Evolutionary conservation across 2,329 filamentous ascomycete species (phyloP), one percentile per base, ranked within the genome.

Genomic region (Ophiostoma himal-ulmi): DNA sequence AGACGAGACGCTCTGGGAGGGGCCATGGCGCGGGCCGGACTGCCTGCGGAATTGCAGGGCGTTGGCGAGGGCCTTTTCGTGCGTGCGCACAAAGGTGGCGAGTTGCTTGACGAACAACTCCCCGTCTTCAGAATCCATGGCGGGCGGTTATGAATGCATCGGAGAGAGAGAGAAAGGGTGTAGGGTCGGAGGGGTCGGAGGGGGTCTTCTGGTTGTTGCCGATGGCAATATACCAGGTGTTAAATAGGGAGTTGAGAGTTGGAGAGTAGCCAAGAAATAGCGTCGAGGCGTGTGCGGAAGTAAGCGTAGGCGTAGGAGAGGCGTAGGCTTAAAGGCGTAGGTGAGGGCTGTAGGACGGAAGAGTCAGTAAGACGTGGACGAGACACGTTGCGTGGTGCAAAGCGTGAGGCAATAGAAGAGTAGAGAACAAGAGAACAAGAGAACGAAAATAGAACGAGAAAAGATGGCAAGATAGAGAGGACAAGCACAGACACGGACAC

Each of bases 61-160:
- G 83, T 98, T 98, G 78, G 95, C 95, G 73, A 99, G 87, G 52
- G 94, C 94, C 82, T 96, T 96, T 82, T 99, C 95, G 83, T 99
- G 93, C 70, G 93, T 97, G 73, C 94, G 93, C 81, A 99, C 93
- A 81, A 97, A 98, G 82, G 90, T 90, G 78, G 94, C 94, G 79
- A 99, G 86, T 85, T 96, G 95, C 94, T 94, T 95, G 82, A 95
- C 88, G 82, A 95, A 96, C 81, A 91, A 82, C 84, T 92, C 89
- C 80, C 92, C 92, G 89, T 95, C 91, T 89, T 94, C 91, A 81
- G 91, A 92, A 83, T 92, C 89, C 91, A 93, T 95, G 76, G 81
- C 85, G 81, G 44, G 84, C 81, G 76, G 78, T 69, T 80, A 79
- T 74, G 79, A 76, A 84, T 82, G 81, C 84, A 86, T 86, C 74